Conservation (phyloP, 73 alveolate species). For the Paramecium biaurelia region DNA sequence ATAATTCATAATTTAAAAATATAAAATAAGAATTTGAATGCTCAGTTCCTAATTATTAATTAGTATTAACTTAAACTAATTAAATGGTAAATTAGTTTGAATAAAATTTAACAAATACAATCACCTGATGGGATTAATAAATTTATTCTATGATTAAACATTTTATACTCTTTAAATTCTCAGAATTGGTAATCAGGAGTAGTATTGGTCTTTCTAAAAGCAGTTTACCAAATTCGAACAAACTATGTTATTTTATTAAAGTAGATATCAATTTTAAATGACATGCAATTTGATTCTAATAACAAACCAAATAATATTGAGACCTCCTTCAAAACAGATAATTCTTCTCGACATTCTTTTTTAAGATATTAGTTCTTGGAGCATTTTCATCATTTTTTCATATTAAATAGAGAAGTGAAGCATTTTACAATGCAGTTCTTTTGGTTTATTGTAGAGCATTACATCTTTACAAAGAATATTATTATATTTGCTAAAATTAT, state of each 20-base stretch:
- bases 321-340: background rate
- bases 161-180: background rate
- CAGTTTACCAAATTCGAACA: conserved; percentile 13
- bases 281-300: background rate
- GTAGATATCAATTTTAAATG: background rate
- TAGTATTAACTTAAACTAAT: no score
- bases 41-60: no score
- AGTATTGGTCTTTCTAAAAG: conserved; percentile 50
- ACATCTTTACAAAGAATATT: background rate
- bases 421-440: background rate
- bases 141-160: no score
- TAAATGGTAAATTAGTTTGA: no score
- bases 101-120: no score
- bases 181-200: conserved; percentile 40
- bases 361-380: conserved; percentile 49
- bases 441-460: background rate
- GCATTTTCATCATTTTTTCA: conserved; percentile 53
- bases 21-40: no score
- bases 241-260: background rate
- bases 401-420: background rate
- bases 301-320: background rate
- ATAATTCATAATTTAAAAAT: no score
- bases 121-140: no score
- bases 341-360: conserved; percentile 42
- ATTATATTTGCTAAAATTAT: background rate